A percentile compares a stretch with the other conserved stretches of the same genome.
These are phyloP conservation scores for Ilyonectria robusta DNA, from an alignment of 2,329 filamentous ascomycete species.

Conservation along the genomic window DNA sequence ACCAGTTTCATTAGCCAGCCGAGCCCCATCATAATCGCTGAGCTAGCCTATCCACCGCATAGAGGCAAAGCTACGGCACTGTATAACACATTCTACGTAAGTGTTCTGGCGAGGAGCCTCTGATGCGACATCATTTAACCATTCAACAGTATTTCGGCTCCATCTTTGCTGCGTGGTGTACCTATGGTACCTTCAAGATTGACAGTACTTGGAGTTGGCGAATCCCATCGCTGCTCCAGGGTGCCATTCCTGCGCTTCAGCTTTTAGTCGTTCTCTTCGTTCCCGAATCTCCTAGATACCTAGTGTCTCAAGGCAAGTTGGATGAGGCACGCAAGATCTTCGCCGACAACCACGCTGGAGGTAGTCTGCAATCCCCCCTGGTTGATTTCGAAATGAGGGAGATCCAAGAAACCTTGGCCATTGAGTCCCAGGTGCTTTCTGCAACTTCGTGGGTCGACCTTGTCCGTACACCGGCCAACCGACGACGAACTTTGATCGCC, in stretches of 20 bases:
- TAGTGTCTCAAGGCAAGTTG: slow-evolving; percentile 14
- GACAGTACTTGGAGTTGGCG: slow-evolving; percentile 22
- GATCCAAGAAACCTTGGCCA: slow-evolving; percentile 19
- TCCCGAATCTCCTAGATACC: slow-evolving; percentile 27
- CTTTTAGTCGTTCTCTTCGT: slow-evolving; percentile 5
- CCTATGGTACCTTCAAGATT: slow-evolving; percentile 18
- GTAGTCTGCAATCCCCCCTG: slow-evolving; percentile 1
- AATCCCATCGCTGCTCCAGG: slow-evolving; percentile 16
- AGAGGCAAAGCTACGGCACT: slow-evolving; percentile 48
- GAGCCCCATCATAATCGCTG: slow-evolving; percentile 48
- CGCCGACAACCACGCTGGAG: slow-evolving; percentile 18
- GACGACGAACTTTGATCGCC: slow-evolving; percentile 26
- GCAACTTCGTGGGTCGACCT: slow-evolving; percentile 31
- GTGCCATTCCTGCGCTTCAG: slow-evolving; percentile 1
- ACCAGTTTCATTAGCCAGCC: slow-evolving; percentile 48
- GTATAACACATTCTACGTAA: slow-evolving; percentile 49
- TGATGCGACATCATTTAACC: neutral
- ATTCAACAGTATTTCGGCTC: slow-evolving; percentile 18
- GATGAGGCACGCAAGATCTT: slow-evolving; percentile 17
- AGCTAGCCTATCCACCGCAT: slow-evolving; percentile 51
- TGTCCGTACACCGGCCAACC: slow-evolving; percentile 21
- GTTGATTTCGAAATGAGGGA: slow-evolving; percentile 25
- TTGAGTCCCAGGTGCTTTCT: slow-evolving; percentile 35
- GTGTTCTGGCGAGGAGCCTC: neutral
- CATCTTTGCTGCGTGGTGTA: slow-evolving; percentile 17